A percentile compares a stretch with the other conserved stretches of the same genome.
phyloP scores from a whole-genome alignment of 345 rosid species.

The Eucalyptus tenuipes region DNA sequence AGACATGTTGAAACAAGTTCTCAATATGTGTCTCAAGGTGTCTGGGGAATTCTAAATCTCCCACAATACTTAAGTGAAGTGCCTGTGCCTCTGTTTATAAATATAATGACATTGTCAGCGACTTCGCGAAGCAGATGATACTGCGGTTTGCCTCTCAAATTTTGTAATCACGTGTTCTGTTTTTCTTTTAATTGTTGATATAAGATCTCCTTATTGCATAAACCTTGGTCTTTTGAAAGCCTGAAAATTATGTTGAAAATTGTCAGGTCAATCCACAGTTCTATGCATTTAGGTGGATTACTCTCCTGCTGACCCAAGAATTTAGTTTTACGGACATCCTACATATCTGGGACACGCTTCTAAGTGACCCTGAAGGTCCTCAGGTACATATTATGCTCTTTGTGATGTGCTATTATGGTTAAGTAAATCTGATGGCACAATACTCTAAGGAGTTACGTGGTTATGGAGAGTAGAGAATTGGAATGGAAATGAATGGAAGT shows the following conservation, averaged over 20 bases:
- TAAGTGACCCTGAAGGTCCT: conserved; percentile 94
- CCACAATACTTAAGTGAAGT: background rate
- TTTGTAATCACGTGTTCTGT: background rate
- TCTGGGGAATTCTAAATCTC: background rate
- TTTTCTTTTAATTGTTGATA: background rate
- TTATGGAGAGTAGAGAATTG: background rate
- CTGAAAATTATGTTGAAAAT: background rate
- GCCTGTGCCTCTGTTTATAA: background rate
- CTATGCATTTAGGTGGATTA: conserved; percentile 96
- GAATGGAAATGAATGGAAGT: background rate
- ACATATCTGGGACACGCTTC: conserved; percentile 90
- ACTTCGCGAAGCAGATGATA: background rate
- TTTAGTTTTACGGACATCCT: conserved; percentile 78
- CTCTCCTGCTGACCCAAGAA: conserved; percentile 88
- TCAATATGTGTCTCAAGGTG: background rate
- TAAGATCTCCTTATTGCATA: background rate
- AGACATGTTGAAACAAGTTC: background rate
- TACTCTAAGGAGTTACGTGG: background rate
- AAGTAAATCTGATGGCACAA: background rate
- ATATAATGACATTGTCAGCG: background rate
- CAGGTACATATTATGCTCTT: conserved; percentile 32
- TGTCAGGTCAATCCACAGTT: conserved; percentile 95
- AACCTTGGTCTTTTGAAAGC: background rate
- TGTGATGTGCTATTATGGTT: background rate
- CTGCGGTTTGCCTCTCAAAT: background rate